Conservation (phyloP, 1,284 basidiomycete species). For the Ceratobasidium sp. region DNA sequence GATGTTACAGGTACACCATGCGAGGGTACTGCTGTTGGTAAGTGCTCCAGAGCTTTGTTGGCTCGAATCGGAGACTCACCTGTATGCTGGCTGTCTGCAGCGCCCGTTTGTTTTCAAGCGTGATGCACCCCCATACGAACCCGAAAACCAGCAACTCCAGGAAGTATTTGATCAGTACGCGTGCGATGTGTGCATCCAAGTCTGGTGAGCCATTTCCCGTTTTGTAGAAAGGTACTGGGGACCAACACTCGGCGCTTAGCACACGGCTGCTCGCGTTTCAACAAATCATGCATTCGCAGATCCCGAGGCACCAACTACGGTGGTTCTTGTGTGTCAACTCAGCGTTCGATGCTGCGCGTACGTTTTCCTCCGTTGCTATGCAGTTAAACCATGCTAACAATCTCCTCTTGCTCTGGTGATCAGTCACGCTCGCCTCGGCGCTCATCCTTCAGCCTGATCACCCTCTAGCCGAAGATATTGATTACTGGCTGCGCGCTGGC, state of each 20-base stretch:
- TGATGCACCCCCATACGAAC: conserved; percentile 20
- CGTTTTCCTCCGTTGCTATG: not conserved
- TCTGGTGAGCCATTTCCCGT: conserved; percentile 18
- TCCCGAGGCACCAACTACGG: conserved; percentile 33
- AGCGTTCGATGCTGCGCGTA: conserved; percentile 35
- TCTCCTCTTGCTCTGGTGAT: not conserved
- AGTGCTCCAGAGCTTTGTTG: not conserved
- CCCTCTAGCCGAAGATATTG: conserved; percentile 37
- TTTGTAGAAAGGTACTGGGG: not conserved
- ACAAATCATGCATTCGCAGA: conserved; percentile 39
- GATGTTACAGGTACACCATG: conserved; percentile 29
- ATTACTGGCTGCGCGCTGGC: conserved; percentile 35
- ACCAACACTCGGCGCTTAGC: conserved; percentile 3
- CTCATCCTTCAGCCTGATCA: conserved; percentile 39
- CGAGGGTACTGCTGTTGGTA: conserved; percentile 28
- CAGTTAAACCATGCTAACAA: not conserved
- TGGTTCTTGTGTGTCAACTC: conserved; percentile 41
- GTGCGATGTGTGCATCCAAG: conserved; percentile 42
- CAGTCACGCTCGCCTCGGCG: conserved; percentile 36
- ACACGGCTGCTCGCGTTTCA: conserved; percentile 37
- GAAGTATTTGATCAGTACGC: conserved; percentile 39
- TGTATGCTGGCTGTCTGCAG: not conserved
- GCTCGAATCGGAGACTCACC: not conserved
- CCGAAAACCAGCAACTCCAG: not conserved
- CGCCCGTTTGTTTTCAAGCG: conserved; percentile 40